Evolutionary conservation across 2,329 filamentous ascomycete species (phyloP).

Genomic region (Epicoccum sorghinum): DNA sequence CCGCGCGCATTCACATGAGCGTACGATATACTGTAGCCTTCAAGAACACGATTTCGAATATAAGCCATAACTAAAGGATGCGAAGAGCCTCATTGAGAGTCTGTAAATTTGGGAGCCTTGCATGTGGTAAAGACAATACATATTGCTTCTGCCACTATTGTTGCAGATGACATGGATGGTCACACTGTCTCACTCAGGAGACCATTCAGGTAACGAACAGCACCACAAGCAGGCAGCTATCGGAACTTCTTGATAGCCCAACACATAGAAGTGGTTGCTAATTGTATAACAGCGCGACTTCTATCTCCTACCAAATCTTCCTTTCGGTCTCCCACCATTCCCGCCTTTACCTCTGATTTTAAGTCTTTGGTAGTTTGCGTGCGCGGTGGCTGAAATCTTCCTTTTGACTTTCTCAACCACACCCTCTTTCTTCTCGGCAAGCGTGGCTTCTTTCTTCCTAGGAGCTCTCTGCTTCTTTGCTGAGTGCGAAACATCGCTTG

Average conservation of each 20-base stretch:
- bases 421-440: constrained; percentile 28
- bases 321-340: constrained; percentile 38
- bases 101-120: neutral
- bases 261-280: neutral
- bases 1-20: constrained; percentile 1
- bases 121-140: constrained; percentile 2
- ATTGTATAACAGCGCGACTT: neutral
- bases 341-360: constrained; percentile 59
- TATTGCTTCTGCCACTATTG: constrained; percentile 11
- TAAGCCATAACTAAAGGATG: constrained; percentile 33
- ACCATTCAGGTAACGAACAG: constrained; percentile 13
- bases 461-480: constrained; percentile 36
- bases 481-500: constrained; percentile 48
- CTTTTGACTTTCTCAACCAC: constrained; percentile 47
- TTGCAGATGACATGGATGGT: constrained; percentile 38
- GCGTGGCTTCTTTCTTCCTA: constrained; percentile 18
- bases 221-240: neutral
- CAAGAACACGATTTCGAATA: constrained; percentile 44
- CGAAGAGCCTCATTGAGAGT: neutral
- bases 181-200: constrained; percentile 35
- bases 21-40: constrained; percentile 35
- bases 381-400: constrained; percentile 54
- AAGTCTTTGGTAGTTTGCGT: constrained; percentile 56
- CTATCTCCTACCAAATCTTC: constrained; percentile 47
- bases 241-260: neutral